Percentiles rank a stretch among this genome's conserved stretches.
Evolutionary conservation across 1,284 basidiomycete genomes (phyloP).

Genomic region (Coriolopsis trogii): DNA sequence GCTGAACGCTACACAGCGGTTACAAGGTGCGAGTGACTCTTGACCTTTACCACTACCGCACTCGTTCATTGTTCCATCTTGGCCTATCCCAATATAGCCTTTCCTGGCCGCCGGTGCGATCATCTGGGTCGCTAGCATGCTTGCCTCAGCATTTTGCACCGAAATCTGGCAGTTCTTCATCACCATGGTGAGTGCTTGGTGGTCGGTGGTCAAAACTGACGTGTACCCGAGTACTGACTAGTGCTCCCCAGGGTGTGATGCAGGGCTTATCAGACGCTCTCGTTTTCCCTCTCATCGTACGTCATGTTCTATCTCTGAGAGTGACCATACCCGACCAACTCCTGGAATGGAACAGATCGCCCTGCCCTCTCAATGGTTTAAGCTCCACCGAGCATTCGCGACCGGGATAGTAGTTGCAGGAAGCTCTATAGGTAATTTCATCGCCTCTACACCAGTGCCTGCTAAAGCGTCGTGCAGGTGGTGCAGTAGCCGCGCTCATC

Average conservation of each 20-base stretch:
- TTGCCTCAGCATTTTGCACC: constrained; percentile 31
- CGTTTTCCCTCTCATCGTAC: constrained; percentile 24
- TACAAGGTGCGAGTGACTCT: constrained; percentile 23
- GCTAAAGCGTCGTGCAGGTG: constrained; percentile 6
- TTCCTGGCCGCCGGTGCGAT: constrained; percentile 26
- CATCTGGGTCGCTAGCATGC: constrained; percentile 28
- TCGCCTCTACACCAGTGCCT: too few relatives aligned
- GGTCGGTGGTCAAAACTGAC: too few relatives aligned
- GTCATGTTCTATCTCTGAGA: neutral
- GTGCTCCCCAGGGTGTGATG: constrained; percentile 25
- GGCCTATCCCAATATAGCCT: constrained; percentile 17
- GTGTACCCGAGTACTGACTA: too few relatives aligned
- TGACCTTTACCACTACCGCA: too few relatives aligned
- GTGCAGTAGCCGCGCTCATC: constrained; percentile 15
- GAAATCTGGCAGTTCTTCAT: constrained; percentile 33
- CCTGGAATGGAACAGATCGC: constrained; percentile 12
- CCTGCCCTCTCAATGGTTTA: constrained; percentile 27
- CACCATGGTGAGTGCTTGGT: constrained; percentile 25
- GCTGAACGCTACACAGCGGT: constrained; percentile 15
- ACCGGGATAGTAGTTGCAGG: constrained; percentile 26
- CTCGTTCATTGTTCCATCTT: too few relatives aligned
- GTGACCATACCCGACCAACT: neutral
- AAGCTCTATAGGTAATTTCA: constrained; percentile 18
- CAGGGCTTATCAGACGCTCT: constrained; percentile 23
- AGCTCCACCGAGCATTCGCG: constrained; percentile 18